Percentiles rank a stretch among this genome's conserved stretches.
These are phyloP conservation scores for Populus deltoides DNA, from an alignment of 345 rosid genomes.

Conservation along the genomic window DNA sequence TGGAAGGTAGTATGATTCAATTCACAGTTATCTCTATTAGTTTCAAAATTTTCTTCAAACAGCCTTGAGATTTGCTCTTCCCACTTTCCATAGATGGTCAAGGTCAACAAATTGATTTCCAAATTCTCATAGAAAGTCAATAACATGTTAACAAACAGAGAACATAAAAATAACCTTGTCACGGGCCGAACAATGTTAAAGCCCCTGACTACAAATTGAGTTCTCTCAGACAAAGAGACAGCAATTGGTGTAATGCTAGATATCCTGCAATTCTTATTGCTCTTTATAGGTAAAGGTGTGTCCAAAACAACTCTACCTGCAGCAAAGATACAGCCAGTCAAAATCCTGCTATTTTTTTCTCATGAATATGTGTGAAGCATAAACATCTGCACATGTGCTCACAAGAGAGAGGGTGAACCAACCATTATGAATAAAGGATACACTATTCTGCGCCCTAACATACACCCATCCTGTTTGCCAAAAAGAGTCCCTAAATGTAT, in stretches of 20 bases:
- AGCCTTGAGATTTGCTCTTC: background rate
- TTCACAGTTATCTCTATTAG: background rate
- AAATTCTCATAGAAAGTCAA: background rate
- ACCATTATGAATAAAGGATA: conserved; percentile 79
- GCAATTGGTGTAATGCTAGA: conserved; percentile 75
- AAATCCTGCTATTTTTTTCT: conserved; percentile 1
- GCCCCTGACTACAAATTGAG: conserved; percentile 73
- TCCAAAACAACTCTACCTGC: conserved; percentile 68
- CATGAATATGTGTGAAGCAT: background rate
- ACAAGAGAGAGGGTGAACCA: conserved; percentile 23
- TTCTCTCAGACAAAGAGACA: conserved; percentile 50
- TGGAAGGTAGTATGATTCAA: background rate
- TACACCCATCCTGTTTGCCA: conserved; percentile 93
- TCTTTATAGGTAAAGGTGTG: conserved; percentile 58
- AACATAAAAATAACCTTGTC: conserved; percentile 46
- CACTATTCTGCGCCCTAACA: conserved; percentile 61
- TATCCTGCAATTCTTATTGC: conserved; percentile 51
- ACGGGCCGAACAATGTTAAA: conserved; percentile 58
- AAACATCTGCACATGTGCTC: background rate
- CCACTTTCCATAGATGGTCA: background rate
- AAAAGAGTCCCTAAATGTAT: conserved; percentile 58
- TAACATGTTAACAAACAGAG: background rate
- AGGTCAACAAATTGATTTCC: background rate
- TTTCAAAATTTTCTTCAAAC: background rate
- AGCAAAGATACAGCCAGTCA: conserved; percentile 20